Evolutionary conservation across 257 asterid genomes (phyloP), one percentile per base, ranked within the genome.

Genomic region (Leptodermis oblonga): DNA sequence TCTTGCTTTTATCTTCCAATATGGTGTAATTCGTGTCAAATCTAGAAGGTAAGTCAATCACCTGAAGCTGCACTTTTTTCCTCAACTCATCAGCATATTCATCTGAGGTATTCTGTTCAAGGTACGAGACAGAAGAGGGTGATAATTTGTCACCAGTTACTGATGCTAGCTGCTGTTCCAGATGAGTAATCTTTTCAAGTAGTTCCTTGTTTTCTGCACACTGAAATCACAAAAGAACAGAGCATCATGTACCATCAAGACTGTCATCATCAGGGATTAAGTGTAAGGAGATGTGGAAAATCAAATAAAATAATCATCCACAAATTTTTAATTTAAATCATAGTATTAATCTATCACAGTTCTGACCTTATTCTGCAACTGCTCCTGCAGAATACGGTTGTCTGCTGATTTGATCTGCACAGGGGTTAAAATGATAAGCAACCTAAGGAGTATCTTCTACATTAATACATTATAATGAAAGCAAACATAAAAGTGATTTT

Each of bases 381-480:
- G 96, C 64, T 91, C 99, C 75, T 91, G 99, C 67, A 94, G 95
- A 58, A 94, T 80, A 54, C 96, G 94, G 67, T 94, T 94, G 71
- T 94, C 99, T 3, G 99, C 99, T 18, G 96, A 80, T 76, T 73
- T 94, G 65, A 94, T 87, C 99, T 94, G 95, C 82, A 87, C 66
- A 71, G 67, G 70, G 65, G 72, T 65, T 37, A 59, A 74, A 80
- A 71, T 46, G 71, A 70, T 69, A 67, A 82, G 46, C 63, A 84
- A 75, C 33, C 58, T 26, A 54, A n/a, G 34, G 62, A 7, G 28
- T 17, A 45, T 54, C 48, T 43, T 22, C 42, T 30, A 31, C 31
- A 11, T 23, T 28, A 33, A 31, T 34, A 54, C 15, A 15, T 33
- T 41, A 11, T 15, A 30, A 28, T 22, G 30, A 31, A 46, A 41